phyloP scores from a whole-genome alignment of 1,139 yeast genomes.

The Yamadazyma trypodendri region DNA sequence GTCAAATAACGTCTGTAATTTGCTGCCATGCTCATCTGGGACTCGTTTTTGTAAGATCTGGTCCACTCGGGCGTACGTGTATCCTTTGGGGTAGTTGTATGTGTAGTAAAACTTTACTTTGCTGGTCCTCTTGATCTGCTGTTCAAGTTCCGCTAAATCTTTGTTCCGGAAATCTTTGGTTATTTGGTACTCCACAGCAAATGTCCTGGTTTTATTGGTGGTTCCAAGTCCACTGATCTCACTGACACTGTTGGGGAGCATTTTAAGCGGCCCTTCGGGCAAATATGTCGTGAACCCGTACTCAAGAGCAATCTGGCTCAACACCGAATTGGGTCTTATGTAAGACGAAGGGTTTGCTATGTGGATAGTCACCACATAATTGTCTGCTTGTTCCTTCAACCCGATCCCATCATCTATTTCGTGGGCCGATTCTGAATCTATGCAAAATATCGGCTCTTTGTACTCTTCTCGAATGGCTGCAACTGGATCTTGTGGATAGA shows the following conservation, averaged over 20 bases:
- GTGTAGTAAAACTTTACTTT: conserved; percentile 23
- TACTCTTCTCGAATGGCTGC: conserved; percentile 32
- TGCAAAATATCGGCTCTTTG: conserved; percentile 68
- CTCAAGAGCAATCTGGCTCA: conserved; percentile 60
- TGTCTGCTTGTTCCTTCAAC: conserved; percentile 35
- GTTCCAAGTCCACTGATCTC: conserved; percentile 59
- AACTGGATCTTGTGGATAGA: conserved; percentile 37
- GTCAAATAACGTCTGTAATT: conserved; percentile 29
- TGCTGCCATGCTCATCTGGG: conserved; percentile 20
- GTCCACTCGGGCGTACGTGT: conserved; percentile 38
- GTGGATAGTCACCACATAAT: conserved; percentile 59
- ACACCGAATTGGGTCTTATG: conserved; percentile 43
- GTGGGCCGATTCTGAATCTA: conserved; percentile 77
- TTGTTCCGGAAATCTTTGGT: conserved; percentile 18
- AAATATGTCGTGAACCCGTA: conserved; percentile 72
- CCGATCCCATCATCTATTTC: conserved; percentile 96
- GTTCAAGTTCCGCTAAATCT: conserved; percentile 12
- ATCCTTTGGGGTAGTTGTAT: conserved; percentile 33
- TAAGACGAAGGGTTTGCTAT: conserved; percentile 87
- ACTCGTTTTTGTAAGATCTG: conserved; percentile 23
- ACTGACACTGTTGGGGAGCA: conserved; percentile 68
- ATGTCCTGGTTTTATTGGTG: conserved; percentile 39
- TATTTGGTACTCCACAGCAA: conserved; percentile 31
- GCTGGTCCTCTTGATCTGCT: conserved; percentile 18
- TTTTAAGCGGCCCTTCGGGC: conserved; percentile 61